These are phyloP conservation scores for Sporothrix curviconia DNA, from an alignment of 2,329 filamentous ascomycete genomes.

Conservation along the genomic window DNA sequence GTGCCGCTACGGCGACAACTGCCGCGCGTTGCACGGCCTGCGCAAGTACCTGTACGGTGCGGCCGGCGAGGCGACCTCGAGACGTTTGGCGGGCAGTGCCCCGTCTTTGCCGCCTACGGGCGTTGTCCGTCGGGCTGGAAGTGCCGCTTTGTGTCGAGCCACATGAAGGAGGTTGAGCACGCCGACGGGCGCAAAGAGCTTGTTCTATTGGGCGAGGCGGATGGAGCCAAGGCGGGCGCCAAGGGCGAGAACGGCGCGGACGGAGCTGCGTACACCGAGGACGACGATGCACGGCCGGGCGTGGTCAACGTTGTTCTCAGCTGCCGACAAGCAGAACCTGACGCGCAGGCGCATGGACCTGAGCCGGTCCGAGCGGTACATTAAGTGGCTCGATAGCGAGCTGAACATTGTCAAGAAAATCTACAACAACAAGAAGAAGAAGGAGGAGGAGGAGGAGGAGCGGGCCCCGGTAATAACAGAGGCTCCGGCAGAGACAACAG, in stretches of 20 bases:
- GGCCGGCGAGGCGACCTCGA: slow-evolving; percentile 74
- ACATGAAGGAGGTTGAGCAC: slow-evolving; percentile 71
- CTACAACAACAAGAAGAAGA: slow-evolving; percentile 33
- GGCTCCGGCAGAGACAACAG: background rate
- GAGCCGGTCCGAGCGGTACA: slow-evolving; percentile 67
- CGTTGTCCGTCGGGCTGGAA: slow-evolving; percentile 84
- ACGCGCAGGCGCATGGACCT: slow-evolving; percentile 65
- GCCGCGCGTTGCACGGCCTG: slow-evolving; percentile 76
- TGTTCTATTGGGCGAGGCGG: slow-evolving; percentile 50
- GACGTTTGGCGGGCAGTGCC: slow-evolving; percentile 72
- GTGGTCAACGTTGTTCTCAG: slow-evolving; percentile 69
- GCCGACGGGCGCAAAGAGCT: slow-evolving; percentile 80
- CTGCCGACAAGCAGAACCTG: slow-evolving; percentile 65
- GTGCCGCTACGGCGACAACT: slow-evolving; percentile 74
- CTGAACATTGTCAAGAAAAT: slow-evolving; percentile 42
- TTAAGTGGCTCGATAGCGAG: slow-evolving; percentile 69
- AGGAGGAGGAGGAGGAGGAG: background rate
- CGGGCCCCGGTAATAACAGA: background rate
- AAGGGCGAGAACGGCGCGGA: slow-evolving; percentile 23
- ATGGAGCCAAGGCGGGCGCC: slow-evolving; percentile 22
- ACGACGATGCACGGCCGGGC: slow-evolving; percentile 52
- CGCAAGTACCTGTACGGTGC: slow-evolving; percentile 75
- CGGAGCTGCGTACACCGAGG: slow-evolving; percentile 23
- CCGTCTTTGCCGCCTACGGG: slow-evolving; percentile 70
- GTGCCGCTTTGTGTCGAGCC: slow-evolving; percentile 82